Conservation (phyloP, 2,329 filamentous ascomycete genomes). For the Myriosclerotinia curreyana region DNA sequence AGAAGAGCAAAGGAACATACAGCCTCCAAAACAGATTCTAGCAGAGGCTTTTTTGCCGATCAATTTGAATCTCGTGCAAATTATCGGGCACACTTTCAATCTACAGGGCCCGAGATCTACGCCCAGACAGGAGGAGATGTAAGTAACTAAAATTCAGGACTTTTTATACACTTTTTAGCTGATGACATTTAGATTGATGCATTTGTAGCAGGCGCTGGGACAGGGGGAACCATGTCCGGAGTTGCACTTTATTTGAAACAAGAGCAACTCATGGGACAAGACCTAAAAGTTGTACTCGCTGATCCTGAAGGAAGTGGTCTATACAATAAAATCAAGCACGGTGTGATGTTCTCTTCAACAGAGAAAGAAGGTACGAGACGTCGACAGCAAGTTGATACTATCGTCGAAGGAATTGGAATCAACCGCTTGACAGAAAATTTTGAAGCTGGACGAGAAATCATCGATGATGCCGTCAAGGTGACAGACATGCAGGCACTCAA, state of each 20-base stretch:
- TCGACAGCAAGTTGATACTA: conserved; percentile 87
- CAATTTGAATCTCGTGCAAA: conserved; percentile 94
- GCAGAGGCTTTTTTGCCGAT: conserved; percentile 87
- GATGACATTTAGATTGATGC: conserved; percentile 59
- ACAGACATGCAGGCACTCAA: conserved; percentile 82
- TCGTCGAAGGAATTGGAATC: conserved; percentile 94
- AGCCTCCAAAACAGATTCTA: conserved; percentile 52
- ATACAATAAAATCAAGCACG: conserved; percentile 87
- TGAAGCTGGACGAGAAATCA: conserved; percentile 76
- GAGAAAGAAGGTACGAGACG: conserved; percentile 89
- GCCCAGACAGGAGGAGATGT: conserved; percentile 65
- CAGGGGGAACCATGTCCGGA: conserved; percentile 88
- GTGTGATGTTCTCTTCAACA: conserved; percentile 89
- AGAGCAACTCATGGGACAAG: conserved; percentile 37
- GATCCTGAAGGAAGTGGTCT: conserved; percentile 93
- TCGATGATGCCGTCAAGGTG: conserved; percentile 88
- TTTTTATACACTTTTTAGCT: background rate
- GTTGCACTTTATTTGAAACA: conserved; percentile 82
- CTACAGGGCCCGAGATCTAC: conserved; percentile 88
- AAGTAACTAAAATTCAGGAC: conserved; percentile 1
- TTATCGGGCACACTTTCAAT: conserved; percentile 75
- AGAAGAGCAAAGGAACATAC: conserved; percentile 74
- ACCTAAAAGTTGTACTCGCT: conserved; percentile 72
- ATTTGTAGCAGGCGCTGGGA: conserved; percentile 91
- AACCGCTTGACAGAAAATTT: conserved; percentile 95